Base-by-base conservation (phyloP, 345 rosid species). In the Salix arbutifolia region DNA sequence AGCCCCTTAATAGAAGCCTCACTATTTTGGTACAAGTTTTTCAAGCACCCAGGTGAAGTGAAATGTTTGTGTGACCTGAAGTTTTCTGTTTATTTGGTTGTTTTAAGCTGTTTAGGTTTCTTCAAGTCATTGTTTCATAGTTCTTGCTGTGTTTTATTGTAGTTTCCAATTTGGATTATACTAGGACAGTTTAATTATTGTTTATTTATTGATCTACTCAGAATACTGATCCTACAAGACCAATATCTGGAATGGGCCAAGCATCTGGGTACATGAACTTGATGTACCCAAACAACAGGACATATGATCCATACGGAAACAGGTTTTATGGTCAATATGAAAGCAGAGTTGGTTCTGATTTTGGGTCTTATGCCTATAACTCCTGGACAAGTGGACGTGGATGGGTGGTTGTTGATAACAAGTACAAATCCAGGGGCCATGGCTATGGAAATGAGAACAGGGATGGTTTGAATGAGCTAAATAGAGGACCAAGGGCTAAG, bases 381-480 rank as follows among this genome's bases (percentile, higher is more conserved):
- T 84, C 88, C 1, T 85, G 89, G 93, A 88, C 86, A 78, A 86
- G 81, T 69, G 91, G 93, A 58, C 82, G 70, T 28, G 91, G 90
- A 18, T 90, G 92, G 93, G 85, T 85, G 79, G 82, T 81, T 72
- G 90, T 82, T 75, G 90, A 84, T 80, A 90, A 77, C 77, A 87
- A 89, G 76, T 83, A 80, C 77, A 90, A 86, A 81, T 76, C 87
- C 25, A 85, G 84, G 77, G 83, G 85, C 72, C 87, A 83, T 80
- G 82, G 84, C 62, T 86, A 80, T 73, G 89, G 82, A 52, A 89
- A 86, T 70, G 94, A 91, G 84, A 93, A 88, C 74, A 73, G 82
- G 10, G 93, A 90, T 80, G 88, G 94, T 80, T 85, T 91, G 69
- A 90, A 85, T 42, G 97, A 93, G 89, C 88, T 93, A 66, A 91